Conservation (phyloP, 2,329 filamentous ascomycete genomes). For the Trichoderma koningiopsis region DNA sequence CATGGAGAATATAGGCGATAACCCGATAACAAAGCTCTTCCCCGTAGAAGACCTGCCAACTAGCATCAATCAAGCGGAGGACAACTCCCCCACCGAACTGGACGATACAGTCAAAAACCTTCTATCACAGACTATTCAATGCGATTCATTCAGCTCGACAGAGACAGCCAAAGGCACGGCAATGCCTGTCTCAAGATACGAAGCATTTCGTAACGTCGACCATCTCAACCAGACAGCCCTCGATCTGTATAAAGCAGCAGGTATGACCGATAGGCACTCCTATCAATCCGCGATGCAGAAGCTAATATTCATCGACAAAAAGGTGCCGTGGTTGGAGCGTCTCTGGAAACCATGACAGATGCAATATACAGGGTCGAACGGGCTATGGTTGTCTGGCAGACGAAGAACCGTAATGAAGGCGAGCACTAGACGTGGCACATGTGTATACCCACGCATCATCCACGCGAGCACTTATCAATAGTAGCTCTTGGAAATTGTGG, state of each 20-base stretch:
- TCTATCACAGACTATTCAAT: slow-evolving; percentile 29
- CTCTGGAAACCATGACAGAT: slow-evolving; percentile 39
- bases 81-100: slow-evolving; percentile 34
- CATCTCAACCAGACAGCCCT: slow-evolving; percentile 39
- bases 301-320: neutral
- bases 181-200: slow-evolving; percentile 30
- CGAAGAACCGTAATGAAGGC: slow-evolving; percentile 5
- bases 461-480: neutral
- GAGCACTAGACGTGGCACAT: neutral
- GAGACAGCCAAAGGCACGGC: slow-evolving; percentile 2
- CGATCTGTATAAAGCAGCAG: slow-evolving; percentile 39
- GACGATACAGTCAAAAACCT: slow-evolving; percentile 31
- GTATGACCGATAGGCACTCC: slow-evolving; percentile 32
- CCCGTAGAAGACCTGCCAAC: slow-evolving; percentile 32
- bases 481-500: neutral
- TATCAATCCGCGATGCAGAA: neutral
- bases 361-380: slow-evolving; percentile 46
- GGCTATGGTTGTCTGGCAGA: slow-evolving; percentile 41
- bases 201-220: slow-evolving; percentile 37
- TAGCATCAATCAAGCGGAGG: slow-evolving; percentile 27
- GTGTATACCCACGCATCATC: neutral
- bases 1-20: slow-evolving; percentile 30
- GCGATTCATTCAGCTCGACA: neutral
- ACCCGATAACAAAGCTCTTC: slow-evolving; percentile 41
- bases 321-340: slow-evolving; percentile 40